Conservation (phyloP, 2,329 filamentous ascomycete species). For the Mollisiaceae sp. region DNA sequence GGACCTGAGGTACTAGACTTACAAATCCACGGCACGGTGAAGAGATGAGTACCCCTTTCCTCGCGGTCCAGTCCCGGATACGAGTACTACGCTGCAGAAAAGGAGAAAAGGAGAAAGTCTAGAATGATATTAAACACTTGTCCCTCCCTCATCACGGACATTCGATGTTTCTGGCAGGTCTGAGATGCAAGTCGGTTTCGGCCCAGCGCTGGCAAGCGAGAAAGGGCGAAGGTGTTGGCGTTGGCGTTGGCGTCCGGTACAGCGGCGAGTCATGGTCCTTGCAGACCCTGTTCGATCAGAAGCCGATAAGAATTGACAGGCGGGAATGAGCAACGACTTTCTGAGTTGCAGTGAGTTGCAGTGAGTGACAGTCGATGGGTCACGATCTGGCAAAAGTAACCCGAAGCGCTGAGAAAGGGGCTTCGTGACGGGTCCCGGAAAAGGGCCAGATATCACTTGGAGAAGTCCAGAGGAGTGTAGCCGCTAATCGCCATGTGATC, state of each 20-base stretch:
- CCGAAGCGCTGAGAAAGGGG: neutral
- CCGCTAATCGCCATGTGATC: slow-evolving; percentile 11
- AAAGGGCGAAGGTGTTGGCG: neutral
- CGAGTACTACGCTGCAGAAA: neutral
- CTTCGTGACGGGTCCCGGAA: neutral
- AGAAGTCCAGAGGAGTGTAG: neutral
- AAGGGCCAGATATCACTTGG: neutral
- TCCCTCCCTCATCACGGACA: slow-evolving; percentile 20
- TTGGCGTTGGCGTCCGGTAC: too few species aligned
- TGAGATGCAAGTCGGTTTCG: slow-evolving; percentile 18
- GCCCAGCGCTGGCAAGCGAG: slow-evolving; percentile 18
- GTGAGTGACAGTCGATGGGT: neutral
- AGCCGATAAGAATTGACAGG: slow-evolving; percentile 14
- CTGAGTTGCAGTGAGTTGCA: too few species aligned
- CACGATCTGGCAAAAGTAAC: neutral
- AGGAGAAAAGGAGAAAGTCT: neutral
- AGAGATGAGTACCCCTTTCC: neutral
- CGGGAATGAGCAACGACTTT: slow-evolving; percentile 11
- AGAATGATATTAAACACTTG: neutral
- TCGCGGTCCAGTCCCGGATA: neutral
- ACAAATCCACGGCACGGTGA: neutral
- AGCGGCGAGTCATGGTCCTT: slow-evolving; percentile 24
- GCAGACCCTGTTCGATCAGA: slow-evolving; percentile 24
- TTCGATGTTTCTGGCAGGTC: slow-evolving; percentile 32
- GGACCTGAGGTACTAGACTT: neutral